phyloP scores from a whole-genome alignment of 2,329 filamentous ascomycete species.

The Periconia digitata region DNA sequence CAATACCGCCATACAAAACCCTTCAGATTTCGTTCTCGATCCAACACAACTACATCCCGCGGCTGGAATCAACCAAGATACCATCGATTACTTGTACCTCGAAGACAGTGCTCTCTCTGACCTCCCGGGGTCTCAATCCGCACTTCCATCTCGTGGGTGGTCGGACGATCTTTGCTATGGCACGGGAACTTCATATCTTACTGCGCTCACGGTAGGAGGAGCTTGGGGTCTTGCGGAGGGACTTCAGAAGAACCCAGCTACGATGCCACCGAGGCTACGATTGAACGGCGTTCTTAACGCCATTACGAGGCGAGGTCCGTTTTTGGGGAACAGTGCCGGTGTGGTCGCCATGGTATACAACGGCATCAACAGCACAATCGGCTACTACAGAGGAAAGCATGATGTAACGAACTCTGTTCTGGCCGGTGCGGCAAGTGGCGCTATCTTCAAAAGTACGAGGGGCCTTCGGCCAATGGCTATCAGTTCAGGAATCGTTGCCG shows the following conservation, averaged over 20 bases:
- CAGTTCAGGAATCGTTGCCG: conserved; percentile 85
- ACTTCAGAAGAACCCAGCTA: conserved; percentile 67
- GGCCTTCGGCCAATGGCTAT: conserved; percentile 92
- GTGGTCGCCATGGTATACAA: conserved; percentile 97
- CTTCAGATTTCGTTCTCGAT: conserved; percentile 88
- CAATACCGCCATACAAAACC: conserved; percentile 69
- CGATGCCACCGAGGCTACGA: conserved; percentile 84
- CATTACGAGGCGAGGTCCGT: conserved; percentile 88
- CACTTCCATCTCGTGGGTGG: conserved; percentile 93
- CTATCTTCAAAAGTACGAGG: conserved; percentile 94
- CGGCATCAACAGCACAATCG: conserved; percentile 55
- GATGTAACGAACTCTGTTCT: conserved; percentile 86
- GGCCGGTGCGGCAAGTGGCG: conserved; percentile 84
- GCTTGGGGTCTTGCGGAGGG: conserved; percentile 93
- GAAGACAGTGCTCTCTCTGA: conserved; percentile 89
- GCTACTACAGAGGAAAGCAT: conserved; percentile 43
- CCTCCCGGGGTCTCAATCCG: conserved; percentile 80
- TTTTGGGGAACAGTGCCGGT: conserved; percentile 92
- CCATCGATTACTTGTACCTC: conserved; percentile 90
- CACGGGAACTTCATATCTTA: conserved; percentile 88
- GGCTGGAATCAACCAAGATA: conserved; percentile 87
- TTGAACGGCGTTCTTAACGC: conserved; percentile 95
- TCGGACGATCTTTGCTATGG: conserved; percentile 98
- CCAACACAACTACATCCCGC: conserved; percentile 88
- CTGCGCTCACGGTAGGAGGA: conserved; percentile 83